phyloP scores from a whole-genome alignment of 2,329 filamentous ascomycete species.

The Epichloe elymi region DNA sequence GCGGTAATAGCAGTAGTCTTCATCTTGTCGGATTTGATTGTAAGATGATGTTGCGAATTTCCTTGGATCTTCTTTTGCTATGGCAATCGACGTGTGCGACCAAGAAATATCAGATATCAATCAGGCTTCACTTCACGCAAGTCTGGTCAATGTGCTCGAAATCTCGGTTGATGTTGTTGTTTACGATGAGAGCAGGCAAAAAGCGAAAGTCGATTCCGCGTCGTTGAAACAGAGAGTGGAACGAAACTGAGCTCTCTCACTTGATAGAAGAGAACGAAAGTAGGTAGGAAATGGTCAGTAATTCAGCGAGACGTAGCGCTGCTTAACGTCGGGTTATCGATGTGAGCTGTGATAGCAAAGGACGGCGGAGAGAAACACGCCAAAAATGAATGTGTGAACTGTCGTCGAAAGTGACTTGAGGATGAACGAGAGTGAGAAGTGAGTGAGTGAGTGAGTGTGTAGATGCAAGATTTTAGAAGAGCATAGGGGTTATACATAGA shows the following conservation, averaged over 20 bases:
- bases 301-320: conserved; percentile 7
- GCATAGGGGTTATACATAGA: conserved; percentile 8
- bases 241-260: conserved; percentile 20
- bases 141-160: neutral
- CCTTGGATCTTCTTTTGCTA: neutral
- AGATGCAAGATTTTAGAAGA: neutral
- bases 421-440: neutral
- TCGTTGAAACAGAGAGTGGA: conserved; percentile 10
- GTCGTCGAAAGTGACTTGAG: conserved; percentile 1
- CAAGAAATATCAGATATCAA: neutral
- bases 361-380: conserved; percentile 6
- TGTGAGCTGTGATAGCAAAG: conserved; percentile 6
- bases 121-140: neutral
- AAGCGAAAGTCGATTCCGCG: conserved; percentile 22
- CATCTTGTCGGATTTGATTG: conserved; percentile 26
- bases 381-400: conserved; percentile 17
- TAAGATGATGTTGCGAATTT: neutral
- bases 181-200: conserved; percentile 1
- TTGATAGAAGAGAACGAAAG: conserved; percentile 13
- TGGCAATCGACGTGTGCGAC: neutral
- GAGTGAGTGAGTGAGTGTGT: neutral
- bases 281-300: conserved; percentile 8
- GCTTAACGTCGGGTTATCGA: conserved; percentile 7
- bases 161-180: neutral
- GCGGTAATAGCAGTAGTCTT: conserved; percentile 27